Base-by-base conservation (phyloP, 2,329 filamentous ascomycete genomes). In the Aspergillus thermomutatus region DNA sequence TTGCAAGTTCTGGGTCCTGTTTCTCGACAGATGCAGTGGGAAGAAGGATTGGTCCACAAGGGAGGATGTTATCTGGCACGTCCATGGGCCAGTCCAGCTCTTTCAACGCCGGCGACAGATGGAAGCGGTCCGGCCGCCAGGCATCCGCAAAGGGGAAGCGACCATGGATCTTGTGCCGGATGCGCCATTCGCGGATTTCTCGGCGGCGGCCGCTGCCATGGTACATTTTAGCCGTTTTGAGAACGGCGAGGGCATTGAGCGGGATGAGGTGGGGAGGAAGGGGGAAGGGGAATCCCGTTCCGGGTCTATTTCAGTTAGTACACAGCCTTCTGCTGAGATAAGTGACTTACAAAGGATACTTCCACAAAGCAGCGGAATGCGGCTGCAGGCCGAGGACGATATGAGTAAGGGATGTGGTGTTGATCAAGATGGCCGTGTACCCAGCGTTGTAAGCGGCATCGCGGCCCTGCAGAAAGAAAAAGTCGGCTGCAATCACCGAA, bases 21-120 rank as follows among this genome's bases (percentile, higher is more conserved):
- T 75, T 66, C 11, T 64, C 49, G 0, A 81, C 69, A 0, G 74
- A 55, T 0, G 61, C 53, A 1, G 69, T 67, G 0, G 67, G 62
- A 0, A 77, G 68, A 3, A 80, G 61, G 10, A 83, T 81, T 0
- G 81, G 81, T 0, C 80, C 80, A 55, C 79, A 81, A 1, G 73
- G 63, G 1, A 74, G 67, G 9, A 82, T 68, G 50, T 81, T 75
- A 0, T 66, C 53, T 0, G 76, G 77, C 2, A 78, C 66, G 1
- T 69, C 54, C 10, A 77, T 61, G 0, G 72, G 80, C 64, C 72
- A 81, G 46, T 81, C 78, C 25, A 72, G 66, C 37, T 74, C 67
- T 49, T 64, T 64, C 40, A 70, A 61, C 4, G 67, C 69, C 0
- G 68, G 65, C 0, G 69, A 66, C 25, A 74, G 67, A 19, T 68